Base-by-base conservation (phyloP, 139 green algal genomes). In the Parachlorella kessleri region DNA sequence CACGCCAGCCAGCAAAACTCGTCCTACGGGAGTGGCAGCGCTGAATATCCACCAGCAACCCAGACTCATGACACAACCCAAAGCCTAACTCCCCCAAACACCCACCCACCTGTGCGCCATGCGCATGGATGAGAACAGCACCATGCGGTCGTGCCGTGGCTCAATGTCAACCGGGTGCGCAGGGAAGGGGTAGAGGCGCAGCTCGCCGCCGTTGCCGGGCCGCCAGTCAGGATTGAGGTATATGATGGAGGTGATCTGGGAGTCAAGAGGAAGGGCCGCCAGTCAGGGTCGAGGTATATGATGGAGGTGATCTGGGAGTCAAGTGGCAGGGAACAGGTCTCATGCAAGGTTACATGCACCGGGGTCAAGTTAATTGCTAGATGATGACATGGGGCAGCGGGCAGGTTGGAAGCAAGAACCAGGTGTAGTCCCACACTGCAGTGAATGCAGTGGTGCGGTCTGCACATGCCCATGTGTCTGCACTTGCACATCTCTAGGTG, bases 81-180 rank as follows among this genome's bases (percentile, higher is more conserved):
- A 14, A 63, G 53, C 53, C 23, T 32, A n/a, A n/a, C n/a, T n/a
- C n/a, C n/a, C n/a, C n/a, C n/a, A n/a, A n/a, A n/a, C n/a, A n/a
- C n/a, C n/a, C n/a, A n/a, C n/a, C n/a, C 38, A 89, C 85, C 91
- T 76, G 85, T 97, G 93, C 26, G 88, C 68, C 93, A 97, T 95
- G 68, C 78, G 84, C 21, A 77, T 80, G 6, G 87, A 87, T 36
- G 83, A 66, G 71, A 97, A 97, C 21, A 97, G 81, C 35, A 97
- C 89, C 70, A 97, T 73, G 26, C 90, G 78, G 72, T 91, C 85
- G 30, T 84, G 33, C 38, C 87, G 66, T 3, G 93, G 93, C 6
- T 69, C 77, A 2, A 95, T 81, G 69, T 91, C 87, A 18, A 95
- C 74, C 0, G 91, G 36, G 21, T 35, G 63, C 14, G 14, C 35